These are phyloP conservation scores for Nyssa sinensis DNA, from an alignment of 148 eudicot genomes.

Conservation along the genomic window DNA sequence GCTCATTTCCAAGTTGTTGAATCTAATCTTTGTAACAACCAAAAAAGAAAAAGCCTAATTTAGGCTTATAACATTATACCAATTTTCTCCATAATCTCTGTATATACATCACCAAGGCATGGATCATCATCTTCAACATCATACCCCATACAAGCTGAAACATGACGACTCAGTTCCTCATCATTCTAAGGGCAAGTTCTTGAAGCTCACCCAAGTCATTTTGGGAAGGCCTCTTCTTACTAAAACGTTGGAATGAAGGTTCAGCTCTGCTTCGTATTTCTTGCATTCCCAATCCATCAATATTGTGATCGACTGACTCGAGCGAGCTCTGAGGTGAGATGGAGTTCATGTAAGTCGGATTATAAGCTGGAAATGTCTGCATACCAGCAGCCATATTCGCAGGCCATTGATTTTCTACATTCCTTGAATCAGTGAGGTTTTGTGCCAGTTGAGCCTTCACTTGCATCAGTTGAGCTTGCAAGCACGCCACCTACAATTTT, in stretches of 20 bases:
- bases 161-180: slow-evolving; percentile 35
- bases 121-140: neutral
- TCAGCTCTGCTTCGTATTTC: slow-evolving; percentile 33
- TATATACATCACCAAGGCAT: slow-evolving; percentile 15
- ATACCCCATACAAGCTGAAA: neutral
- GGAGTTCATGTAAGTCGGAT: slow-evolving; percentile 20
- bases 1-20: too few relatives aligned
- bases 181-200: slow-evolving; percentile 65
- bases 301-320: slow-evolving; percentile 38
- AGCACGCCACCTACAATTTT: slow-evolving; percentile 67
- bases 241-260: slow-evolving; percentile 19
- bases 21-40: neutral
- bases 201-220: slow-evolving; percentile 65
- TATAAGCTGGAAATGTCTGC: slow-evolving; percentile 5
- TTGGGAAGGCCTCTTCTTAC: slow-evolving; percentile 47
- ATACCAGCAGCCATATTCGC: slow-evolving; percentile 11
- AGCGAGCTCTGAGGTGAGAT: slow-evolving; percentile 64
- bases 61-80: slow-evolving; percentile 12
- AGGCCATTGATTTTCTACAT: slow-evolving; percentile 23
- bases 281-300: slow-evolving; percentile 26
- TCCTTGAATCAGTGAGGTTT: slow-evolving; percentile 27
- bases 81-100: slow-evolving; percentile 14
- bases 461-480: slow-evolving; percentile 91
- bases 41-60: slow-evolving; percentile 5
- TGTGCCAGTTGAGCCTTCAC: slow-evolving; percentile 64